Conservation (phyloP, 1,284 basidiomycete genomes). For the Retiboletus flavoniger region DNA sequence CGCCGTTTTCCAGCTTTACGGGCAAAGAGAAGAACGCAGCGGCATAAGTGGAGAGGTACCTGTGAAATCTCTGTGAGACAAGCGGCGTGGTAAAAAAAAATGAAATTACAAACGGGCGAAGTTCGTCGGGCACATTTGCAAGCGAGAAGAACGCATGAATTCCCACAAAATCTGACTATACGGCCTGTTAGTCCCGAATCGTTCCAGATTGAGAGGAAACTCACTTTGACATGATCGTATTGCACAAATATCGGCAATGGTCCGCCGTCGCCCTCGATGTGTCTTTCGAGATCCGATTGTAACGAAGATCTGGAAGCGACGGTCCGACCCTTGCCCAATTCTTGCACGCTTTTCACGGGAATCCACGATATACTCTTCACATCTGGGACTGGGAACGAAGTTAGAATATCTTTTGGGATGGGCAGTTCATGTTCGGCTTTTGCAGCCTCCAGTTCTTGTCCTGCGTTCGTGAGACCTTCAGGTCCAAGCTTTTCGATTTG, state of each 20-base stretch:
- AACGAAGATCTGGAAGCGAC: constrained; percentile 22
- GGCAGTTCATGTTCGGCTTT: constrained; percentile 85
- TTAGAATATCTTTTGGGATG: constrained; percentile 81
- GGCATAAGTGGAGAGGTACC: constrained; percentile 82
- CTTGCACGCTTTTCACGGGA: constrained; percentile 80
- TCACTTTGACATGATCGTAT: constrained; percentile 82
- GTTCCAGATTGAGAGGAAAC: constrained; percentile 18
- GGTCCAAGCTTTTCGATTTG: constrained; percentile 77
- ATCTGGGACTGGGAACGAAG: constrained; percentile 83
- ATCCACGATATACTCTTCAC: constrained; percentile 95
- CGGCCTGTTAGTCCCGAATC: constrained; percentile 5
- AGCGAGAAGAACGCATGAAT: constrained; percentile 81
- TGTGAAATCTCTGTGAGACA: constrained; percentile 32
- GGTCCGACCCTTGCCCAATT: constrained; percentile 51
- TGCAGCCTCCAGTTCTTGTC: constrained; percentile 72
- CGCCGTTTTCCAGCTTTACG: constrained; percentile 69
- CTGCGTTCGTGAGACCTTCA: constrained; percentile 75
- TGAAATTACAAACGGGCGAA: constrained; percentile 65
- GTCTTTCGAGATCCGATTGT: constrained; percentile 50
- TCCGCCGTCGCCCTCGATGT: constrained; percentile 71
- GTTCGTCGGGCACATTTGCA: constrained; percentile 63
- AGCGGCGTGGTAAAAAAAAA: constrained; percentile 2
- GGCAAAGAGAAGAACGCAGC: constrained; percentile 90
- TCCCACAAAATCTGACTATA: constrained; percentile 88
- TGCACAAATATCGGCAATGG: constrained; percentile 87